phyloP scores from a whole-genome alignment of 2,329 filamentous ascomycete genomes.

The Aureobasidium sp. region DNA sequence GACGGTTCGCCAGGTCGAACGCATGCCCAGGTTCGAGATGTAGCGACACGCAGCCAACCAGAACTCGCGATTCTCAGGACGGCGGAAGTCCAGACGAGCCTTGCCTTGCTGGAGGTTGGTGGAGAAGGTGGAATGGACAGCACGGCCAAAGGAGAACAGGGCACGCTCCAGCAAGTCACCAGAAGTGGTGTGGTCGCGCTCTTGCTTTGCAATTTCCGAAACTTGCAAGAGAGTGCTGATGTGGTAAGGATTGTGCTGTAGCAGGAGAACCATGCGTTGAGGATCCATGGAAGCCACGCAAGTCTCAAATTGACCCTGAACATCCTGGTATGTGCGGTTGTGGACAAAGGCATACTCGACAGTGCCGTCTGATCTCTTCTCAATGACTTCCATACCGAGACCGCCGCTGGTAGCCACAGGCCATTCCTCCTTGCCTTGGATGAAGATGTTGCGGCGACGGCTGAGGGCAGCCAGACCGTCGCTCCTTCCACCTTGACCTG shows the following conservation, averaged over 20 bases:
- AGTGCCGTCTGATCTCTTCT: conserved; percentile 50
- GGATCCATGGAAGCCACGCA: conserved; percentile 81
- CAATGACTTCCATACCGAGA: conserved; percentile 68
- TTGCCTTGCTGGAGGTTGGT: conserved; percentile 68
- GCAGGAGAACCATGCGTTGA: conserved; percentile 68
- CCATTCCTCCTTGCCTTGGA: conserved; percentile 84
- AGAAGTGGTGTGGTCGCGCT: conserved; percentile 78
- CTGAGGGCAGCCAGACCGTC: conserved; percentile 64
- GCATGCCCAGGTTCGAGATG: conserved; percentile 74
- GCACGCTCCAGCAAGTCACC: conserved; percentile 85
- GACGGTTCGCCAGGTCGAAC: conserved; percentile 89
- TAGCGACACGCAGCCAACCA: conserved; percentile 89
- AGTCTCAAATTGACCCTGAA: conserved; percentile 69
- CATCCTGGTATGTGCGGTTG: conserved; percentile 62
- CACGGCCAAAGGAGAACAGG: conserved; percentile 87
- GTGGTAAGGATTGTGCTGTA: conserved; percentile 76
- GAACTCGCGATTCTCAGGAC: conserved; percentile 85
- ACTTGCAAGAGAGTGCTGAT: conserved; percentile 91
- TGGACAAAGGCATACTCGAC: conserved; percentile 74
- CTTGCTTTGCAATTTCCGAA: conserved; percentile 84
- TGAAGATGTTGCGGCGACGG: conserved; percentile 71
- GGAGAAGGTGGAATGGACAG: conserved; percentile 75
- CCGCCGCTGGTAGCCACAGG: conserved; percentile 72
- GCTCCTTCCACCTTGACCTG: conserved; percentile 50
- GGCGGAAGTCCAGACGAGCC: conserved; percentile 71